Evolutionary conservation across 2,329 filamentous ascomycete genomes (phyloP).

Genomic region (Cercospora janseana): DNA sequence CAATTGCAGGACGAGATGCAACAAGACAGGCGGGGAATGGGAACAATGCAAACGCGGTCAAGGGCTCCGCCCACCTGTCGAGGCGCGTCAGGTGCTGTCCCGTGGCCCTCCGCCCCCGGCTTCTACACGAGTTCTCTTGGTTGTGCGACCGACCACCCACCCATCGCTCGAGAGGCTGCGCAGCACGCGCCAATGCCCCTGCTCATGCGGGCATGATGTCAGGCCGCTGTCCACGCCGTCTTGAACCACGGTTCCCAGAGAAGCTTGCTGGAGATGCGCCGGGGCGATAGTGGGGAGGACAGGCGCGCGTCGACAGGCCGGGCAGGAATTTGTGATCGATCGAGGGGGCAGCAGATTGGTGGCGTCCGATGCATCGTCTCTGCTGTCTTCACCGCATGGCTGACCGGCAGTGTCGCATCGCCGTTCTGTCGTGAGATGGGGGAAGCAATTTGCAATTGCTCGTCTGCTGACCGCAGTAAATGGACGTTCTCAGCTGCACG

Average conservation of each 20-base stretch:
- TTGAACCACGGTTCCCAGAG: background rate
- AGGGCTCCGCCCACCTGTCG: too few species aligned
- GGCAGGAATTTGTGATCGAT: background rate
- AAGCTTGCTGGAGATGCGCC: background rate
- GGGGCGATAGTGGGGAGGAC: background rate
- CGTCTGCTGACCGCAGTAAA: background rate
- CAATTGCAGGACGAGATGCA: too few species aligned
- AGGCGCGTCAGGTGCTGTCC: too few species aligned
- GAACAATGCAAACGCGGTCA: too few species aligned
- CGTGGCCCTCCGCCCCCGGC: background rate
- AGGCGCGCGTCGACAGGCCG: background rate
- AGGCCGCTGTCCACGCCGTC: background rate
- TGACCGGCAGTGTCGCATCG: background rate
- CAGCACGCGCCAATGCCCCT: constrained; percentile 1
- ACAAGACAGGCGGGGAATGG: too few species aligned
- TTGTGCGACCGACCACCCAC: background rate
- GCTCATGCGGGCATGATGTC: constrained; percentile 5
- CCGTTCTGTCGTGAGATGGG: background rate
- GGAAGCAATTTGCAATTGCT: constrained; percentile 6
- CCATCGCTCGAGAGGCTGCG: background rate
- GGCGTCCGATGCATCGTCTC: background rate
- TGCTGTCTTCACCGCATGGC: background rate
- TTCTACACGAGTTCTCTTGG: constrained; percentile 4
- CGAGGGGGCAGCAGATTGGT: background rate
- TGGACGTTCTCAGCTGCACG: background rate